Conservation (phyloP, 2,329 filamentous ascomycete species). For the Alternaria sp. region DNA sequence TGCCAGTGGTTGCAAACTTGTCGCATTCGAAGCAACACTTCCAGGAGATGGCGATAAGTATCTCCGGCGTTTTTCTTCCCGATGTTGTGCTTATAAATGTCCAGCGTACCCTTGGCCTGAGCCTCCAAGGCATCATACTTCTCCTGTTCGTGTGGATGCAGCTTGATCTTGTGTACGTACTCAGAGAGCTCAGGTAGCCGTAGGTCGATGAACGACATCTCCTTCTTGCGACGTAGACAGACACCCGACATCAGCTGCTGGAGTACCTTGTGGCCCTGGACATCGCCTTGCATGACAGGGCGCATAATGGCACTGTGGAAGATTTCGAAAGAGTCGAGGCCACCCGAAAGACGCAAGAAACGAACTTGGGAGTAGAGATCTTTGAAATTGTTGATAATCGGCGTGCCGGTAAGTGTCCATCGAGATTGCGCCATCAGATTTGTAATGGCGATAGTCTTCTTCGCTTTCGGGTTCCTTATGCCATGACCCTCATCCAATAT, state of each 20-base stretch:
- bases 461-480: constrained; percentile 80
- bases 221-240: constrained; percentile 82
- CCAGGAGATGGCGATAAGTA: constrained; percentile 76
- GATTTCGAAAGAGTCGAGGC: constrained; percentile 74
- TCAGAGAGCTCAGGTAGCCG: constrained; percentile 80
- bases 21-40: constrained; percentile 81
- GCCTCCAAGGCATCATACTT: constrained; percentile 77
- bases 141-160: constrained; percentile 75
- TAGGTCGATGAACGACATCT: constrained; percentile 87
- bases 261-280: constrained; percentile 69
- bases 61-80: constrained; percentile 54
- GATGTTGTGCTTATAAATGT: constrained; percentile 63
- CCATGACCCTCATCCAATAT: constrained; percentile 62
- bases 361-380: constrained; percentile 83
- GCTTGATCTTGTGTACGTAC: constrained; percentile 77
- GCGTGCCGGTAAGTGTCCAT: constrained; percentile 71
- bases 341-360: constrained; percentile 79
- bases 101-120: constrained; percentile 77
- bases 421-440: constrained; percentile 73
- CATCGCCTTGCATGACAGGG: constrained; percentile 68
- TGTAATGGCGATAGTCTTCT: constrained; percentile 74
- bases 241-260: constrained; percentile 82
- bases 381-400: constrained; percentile 82
- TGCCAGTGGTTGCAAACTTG: constrained; percentile 93
- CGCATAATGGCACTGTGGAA: constrained; percentile 78